Percentiles rank a stretch among this genome's conserved stretches.
Conservation (phyloP, 179 eudicot genomes). For the Pouteria campechiana region DNA sequence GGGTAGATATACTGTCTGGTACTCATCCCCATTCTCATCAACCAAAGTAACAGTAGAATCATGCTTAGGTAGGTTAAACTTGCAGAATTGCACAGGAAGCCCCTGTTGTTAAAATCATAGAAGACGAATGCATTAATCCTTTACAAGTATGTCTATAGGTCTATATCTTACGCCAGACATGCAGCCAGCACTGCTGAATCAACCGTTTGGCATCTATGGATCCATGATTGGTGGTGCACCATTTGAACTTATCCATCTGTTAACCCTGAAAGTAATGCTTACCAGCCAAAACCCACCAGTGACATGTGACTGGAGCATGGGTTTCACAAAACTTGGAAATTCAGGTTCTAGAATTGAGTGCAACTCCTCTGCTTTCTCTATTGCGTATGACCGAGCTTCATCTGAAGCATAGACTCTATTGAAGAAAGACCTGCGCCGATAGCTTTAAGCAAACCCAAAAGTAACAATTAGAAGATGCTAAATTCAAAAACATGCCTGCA, state of each 20-base stretch:
- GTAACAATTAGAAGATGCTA: neutral
- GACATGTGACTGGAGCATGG: conserved; percentile 91
- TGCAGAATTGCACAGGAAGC: conserved; percentile 49
- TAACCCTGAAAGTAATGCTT: neutral
- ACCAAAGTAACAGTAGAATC: conserved; percentile 56
- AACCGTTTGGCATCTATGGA: no score
- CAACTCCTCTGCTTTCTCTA: conserved; percentile 45
- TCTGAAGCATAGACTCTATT: conserved; percentile 57
- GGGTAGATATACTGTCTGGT: conserved; percentile 43
- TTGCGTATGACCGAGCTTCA: conserved; percentile 44
- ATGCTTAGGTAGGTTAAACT: conserved; percentile 32
- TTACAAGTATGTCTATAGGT: neutral
- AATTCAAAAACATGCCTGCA: neutral
- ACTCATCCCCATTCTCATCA: conserved; percentile 69
- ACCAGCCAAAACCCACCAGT: conserved; percentile 94
- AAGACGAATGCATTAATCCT: neutral
- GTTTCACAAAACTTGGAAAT: conserved; percentile 47
- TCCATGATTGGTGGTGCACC: neutral
- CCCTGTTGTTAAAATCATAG: conserved; percentile 32
- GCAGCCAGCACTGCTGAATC: no score
- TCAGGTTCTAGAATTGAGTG: conserved; percentile 32
- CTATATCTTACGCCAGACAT: no score
- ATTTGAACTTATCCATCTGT: neutral
- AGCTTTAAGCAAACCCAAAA: conserved; percentile 27
- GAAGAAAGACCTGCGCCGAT: conserved; percentile 36